A percentile compares a stretch with the other conserved stretches of the same genome.
These are phyloP conservation scores for Leucosporidium scottii DNA, from an alignment of 768 basidiomycete species.

Conservation along the genomic window DNA sequence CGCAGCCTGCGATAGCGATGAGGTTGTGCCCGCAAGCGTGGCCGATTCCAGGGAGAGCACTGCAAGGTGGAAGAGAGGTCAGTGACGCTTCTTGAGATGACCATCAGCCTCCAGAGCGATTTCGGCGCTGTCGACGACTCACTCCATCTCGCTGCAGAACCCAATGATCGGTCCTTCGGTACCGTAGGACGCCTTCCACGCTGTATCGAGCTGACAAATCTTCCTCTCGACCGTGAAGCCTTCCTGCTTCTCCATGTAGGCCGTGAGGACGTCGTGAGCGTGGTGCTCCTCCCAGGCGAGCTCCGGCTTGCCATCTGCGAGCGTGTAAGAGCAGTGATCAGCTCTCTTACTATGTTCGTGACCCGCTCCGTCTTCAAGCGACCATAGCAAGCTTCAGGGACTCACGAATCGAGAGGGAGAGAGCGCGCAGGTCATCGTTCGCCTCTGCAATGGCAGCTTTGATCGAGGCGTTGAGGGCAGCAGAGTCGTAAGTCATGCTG, in stretches of 20 bases:
- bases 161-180: slow-evolving; percentile 28
- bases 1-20: slow-evolving; percentile 24
- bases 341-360: not conserved
- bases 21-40: slow-evolving; percentile 45
- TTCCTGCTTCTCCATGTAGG: not conserved
- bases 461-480: not conserved
- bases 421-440: not conserved
- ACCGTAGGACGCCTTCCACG: slow-evolving; percentile 31
- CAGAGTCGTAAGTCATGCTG: no score
- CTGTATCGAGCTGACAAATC: slow-evolving; percentile 33
- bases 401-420: slow-evolving; percentile 8
- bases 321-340: not conserved
- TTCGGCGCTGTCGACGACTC: no score
- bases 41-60: slow-evolving; percentile 50
- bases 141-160: slow-evolving; percentile 21
- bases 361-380: no score
- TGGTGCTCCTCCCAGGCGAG: not conserved
- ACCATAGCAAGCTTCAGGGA: no score
- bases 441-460: not conserved
- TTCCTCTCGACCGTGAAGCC: slow-evolving; percentile 27
- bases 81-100: no score
- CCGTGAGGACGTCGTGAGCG: not conserved
- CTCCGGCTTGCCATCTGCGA: slow-evolving; percentile 5
- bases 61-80: slow-evolving; percentile 22
- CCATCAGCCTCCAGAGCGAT: no score